phyloP scores from a whole-genome alignment of 441 rosid genomes.

The Gossypium gossypioides region DNA sequence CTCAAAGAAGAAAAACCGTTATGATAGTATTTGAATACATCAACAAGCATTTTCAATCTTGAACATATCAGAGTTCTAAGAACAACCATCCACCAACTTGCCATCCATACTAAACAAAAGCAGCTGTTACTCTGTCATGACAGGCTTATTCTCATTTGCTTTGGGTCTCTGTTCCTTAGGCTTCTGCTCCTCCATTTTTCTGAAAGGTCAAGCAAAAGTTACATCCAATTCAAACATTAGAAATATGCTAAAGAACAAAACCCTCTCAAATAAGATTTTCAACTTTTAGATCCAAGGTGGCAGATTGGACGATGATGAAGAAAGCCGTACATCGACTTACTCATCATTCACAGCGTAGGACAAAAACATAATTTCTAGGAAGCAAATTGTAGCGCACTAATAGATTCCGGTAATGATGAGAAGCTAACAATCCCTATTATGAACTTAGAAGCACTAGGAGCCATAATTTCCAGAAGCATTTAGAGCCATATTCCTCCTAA shows the following conservation, averaged over 20 bases:
- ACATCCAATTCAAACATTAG: not conserved
- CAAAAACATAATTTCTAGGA: not conserved
- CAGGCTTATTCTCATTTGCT: slow-evolving; percentile 89
- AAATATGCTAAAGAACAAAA: not conserved
- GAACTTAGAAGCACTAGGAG: not conserved
- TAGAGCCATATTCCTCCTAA: not conserved
- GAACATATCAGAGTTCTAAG: not conserved
- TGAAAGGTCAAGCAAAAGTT: slow-evolving; percentile 20
- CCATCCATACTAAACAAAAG: not conserved
- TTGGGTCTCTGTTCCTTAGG: slow-evolving; percentile 80
- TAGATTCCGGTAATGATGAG: not conserved
- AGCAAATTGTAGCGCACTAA: not conserved
- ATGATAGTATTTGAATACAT: not conserved
- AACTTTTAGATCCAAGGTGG: not conserved
- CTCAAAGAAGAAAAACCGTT: not conserved
- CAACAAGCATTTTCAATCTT: not conserved
- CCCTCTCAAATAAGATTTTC: not conserved
- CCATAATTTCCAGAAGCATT: not conserved
- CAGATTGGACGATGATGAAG: not conserved
- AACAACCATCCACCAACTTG: slow-evolving; percentile 1
- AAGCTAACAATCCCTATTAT: not conserved
- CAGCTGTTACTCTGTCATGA: slow-evolving; percentile 58
- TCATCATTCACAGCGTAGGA: not conserved
- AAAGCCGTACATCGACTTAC: not conserved
- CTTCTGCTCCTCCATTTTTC: slow-evolving; percentile 86